Evolutionary conservation across 805 yeast genomes (phyloP), one percentile per base, ranked within the genome.

Genomic region (Kazachstania psychrophila): DNA sequence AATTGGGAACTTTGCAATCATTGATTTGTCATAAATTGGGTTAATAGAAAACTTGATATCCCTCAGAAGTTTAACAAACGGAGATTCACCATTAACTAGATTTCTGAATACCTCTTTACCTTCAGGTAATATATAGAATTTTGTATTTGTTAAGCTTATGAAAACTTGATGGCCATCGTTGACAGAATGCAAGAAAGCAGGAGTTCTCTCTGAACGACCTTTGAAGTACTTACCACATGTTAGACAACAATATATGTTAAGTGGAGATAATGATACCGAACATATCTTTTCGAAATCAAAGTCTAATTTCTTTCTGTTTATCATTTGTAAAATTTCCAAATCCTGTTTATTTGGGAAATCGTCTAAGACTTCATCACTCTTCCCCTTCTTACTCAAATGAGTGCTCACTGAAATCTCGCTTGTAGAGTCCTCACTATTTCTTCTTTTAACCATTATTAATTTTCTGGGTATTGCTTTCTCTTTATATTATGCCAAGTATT

Each of bases 261-360:
- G 61, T 26, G 64, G 69, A 1, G 84, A 67, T 16, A 82, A 61
- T 0, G 86, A 70, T 0, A 78, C 71, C 29, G 74, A 66, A 55
- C 94, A 84, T 1, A 72, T 56, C 49, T 75, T 76, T 30, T 79
- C 85, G 35, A 71, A 68, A 52, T 82, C 94, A 52, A 84, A 83
- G 50, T 84, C 85, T 11, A 67, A 40, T 14, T 48, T 54, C 30
- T 50, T 29, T 52, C 46, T 31, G 55, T 55, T 29, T 52, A 54
- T 11, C 3, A 28, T 24, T 23, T 9, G 11, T 23, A 8, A 20
- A 20, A 20, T 20, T 20, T 20, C 10, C 23, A 20, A 20, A 7
- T 20, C 23, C 10, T 20, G 9, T 10, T 20, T 20, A 20, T 6
- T 20, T 7, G 23, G 23, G 10, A 20, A 20, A 6, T 20, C 23